A percentile compares a stretch with the other conserved stretches of the same genome.
Conservation (phyloP, 345 rosid genomes). For the Theobroma cacao region DNA sequence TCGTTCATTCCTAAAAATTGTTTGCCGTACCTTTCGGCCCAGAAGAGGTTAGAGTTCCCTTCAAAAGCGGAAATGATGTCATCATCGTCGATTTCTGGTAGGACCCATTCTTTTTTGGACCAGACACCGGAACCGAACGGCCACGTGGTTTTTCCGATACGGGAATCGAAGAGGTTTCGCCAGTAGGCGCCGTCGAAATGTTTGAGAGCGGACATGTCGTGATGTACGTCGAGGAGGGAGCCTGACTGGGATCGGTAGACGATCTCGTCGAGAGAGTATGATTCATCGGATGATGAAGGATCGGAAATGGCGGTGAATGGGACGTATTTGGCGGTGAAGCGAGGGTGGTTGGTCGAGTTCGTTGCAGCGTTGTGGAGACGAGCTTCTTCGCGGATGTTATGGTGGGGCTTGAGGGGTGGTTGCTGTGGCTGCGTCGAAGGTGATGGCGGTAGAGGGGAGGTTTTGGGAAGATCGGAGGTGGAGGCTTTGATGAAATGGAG, state of each 20-base stretch:
- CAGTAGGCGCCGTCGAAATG: conserved; percentile 41
- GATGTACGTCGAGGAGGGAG: conserved; percentile 46
- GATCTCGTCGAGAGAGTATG: conserved; percentile 52
- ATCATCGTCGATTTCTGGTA: conserved; percentile 44
- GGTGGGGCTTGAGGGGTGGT: conserved; percentile 2
- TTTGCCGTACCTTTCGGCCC: conserved; percentile 67
- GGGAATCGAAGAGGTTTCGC: conserved; percentile 41
- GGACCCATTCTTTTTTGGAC: conserved; percentile 53
- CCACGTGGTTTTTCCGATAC: conserved; percentile 45
- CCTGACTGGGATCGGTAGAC: conserved; percentile 47
- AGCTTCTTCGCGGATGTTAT: conserved; percentile 53
- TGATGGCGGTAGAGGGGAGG: conserved; percentile 5
- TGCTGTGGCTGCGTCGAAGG: conserved; percentile 7
- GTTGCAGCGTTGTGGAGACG: conserved; percentile 34
- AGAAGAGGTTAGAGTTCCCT: conserved; percentile 63
- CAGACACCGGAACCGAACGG: conserved; percentile 52
- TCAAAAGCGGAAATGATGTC: conserved; percentile 65
- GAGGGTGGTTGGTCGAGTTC: conserved; percentile 23
- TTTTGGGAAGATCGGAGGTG: neutral
- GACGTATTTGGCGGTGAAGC: conserved; percentile 55
- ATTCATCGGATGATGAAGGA: conserved; percentile 24
- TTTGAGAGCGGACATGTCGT: conserved; percentile 40
- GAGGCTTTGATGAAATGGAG: conserved; percentile 15
- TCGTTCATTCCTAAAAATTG: conserved; percentile 40
- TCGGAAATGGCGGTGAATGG: conserved; percentile 43